phyloP scores from a whole-genome alignment of 768 basidiomycete genomes.

The Tylopilus plumbeoviolaceoides region DNA sequence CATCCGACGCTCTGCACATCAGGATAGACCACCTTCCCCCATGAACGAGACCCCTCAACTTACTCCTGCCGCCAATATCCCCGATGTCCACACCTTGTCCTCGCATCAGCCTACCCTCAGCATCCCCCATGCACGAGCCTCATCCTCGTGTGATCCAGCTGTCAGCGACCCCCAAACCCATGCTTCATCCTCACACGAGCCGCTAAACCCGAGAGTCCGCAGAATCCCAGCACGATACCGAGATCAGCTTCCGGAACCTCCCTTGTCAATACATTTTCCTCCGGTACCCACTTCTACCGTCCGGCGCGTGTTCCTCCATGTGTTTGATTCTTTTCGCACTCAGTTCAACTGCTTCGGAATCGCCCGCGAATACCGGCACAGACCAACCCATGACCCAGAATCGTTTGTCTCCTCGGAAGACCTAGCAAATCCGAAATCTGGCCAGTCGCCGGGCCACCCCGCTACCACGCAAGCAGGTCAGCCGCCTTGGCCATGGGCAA shows the following conservation, averaged over 20 bases:
- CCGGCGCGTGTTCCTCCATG: not conserved
- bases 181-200: not conserved
- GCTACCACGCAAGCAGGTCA: not conserved
- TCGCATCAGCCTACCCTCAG: no score
- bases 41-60: no score
- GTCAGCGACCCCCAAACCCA: no score
- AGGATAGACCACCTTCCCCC: no score
- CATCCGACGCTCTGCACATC: no score
- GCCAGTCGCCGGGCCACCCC: no score
- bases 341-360: not conserved
- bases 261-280: not conserved
- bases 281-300: not conserved
- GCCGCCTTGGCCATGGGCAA: constrained; percentile 14
- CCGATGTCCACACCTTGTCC: no score
- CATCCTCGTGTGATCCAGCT: no score
- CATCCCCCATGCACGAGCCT: no score
- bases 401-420: not conserved
- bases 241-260: not conserved
- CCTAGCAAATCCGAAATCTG: not conserved
- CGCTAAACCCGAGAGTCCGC: not conserved
- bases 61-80: no score
- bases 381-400: constrained; percentile 2
- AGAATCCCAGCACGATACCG: not conserved
- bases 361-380: not conserved
- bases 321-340: not conserved